Percentiles rank a stretch among this genome's conserved stretches.
phyloP scores from a whole-genome alignment of 2,329 filamentous ascomycete species.

The Claviceps sp. region DNA sequence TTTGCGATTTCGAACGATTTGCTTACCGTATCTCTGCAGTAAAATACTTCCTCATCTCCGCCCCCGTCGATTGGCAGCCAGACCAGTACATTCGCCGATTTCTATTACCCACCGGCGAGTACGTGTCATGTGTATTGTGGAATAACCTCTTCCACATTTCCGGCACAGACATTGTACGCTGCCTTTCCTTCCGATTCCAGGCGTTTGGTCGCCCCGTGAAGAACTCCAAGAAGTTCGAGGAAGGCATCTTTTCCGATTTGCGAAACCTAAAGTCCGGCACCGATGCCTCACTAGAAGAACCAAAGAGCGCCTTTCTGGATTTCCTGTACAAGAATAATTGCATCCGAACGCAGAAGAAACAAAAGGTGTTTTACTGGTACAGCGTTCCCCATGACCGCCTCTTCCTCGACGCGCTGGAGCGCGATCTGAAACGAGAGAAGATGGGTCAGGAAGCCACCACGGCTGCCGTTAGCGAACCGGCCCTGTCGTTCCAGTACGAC shows the following conservation, averaged over 20 bases:
- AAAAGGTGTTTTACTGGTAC: slow-evolving; percentile 99
- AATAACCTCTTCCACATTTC: slow-evolving; percentile 99
- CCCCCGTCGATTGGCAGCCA: slow-evolving; percentile 91
- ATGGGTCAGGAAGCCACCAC: slow-evolving; percentile 98
- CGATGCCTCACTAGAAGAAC: slow-evolving; percentile 94
- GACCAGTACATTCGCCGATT: slow-evolving; percentile 97
- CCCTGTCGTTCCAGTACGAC: slow-evolving; percentile 96
- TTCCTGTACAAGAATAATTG: slow-evolving; percentile 99
- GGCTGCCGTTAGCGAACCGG: slow-evolving; percentile 90
- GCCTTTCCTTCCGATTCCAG: slow-evolving; percentile 94
- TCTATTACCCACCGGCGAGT: slow-evolving; percentile 91
- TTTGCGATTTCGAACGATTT: background rate
- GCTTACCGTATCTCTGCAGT: slow-evolving; percentile 37
- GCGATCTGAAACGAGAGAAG: slow-evolving; percentile 97
- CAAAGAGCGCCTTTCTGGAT: slow-evolving; percentile 95
- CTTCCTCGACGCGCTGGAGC: slow-evolving; percentile 93
- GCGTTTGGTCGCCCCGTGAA: slow-evolving; percentile 96
- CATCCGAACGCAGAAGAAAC: slow-evolving; percentile 99
- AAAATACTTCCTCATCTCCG: slow-evolving; percentile 99
- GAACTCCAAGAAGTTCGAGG: slow-evolving; percentile 99
- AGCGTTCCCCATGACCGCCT: slow-evolving; percentile 95
- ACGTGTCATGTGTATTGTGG: slow-evolving; percentile 97
- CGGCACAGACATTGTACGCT: slow-evolving; percentile 96
- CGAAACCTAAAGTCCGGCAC: slow-evolving; percentile 97
- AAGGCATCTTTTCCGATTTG: slow-evolving; percentile 97